These are phyloP conservation scores for Calonectria fujianensis DNA, from an alignment of 2,329 filamentous ascomycete species.

Conservation along the genomic window DNA sequence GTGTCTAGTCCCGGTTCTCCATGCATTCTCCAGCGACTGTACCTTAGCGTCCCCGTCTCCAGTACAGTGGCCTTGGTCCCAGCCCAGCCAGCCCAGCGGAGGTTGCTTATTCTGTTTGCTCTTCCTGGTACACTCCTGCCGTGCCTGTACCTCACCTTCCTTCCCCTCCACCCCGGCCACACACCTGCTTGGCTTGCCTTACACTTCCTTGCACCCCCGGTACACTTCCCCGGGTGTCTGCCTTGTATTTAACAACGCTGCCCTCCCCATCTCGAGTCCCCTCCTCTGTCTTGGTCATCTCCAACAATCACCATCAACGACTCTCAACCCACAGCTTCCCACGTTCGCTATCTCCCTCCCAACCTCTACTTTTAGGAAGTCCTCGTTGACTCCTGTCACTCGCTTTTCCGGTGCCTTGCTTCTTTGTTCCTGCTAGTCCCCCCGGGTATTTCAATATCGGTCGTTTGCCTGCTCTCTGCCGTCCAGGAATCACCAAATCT, in stretches of 20 bases:
- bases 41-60: constrained; percentile 32
- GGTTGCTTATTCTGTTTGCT: constrained; percentile 30
- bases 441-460: constrained; percentile 45
- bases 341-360: constrained; percentile 71
- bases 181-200: constrained; percentile 35
- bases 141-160: constrained; percentile 45
- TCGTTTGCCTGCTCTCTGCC: constrained; percentile 45
- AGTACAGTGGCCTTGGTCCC: constrained; percentile 27
- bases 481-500: constrained; percentile 47
- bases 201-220: constrained; percentile 43
- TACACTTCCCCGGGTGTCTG: constrained; percentile 49
- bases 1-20: constrained; percentile 30
- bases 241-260: constrained; percentile 58
- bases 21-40: constrained; percentile 33
- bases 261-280: constrained; percentile 53
- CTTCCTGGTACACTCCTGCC: constrained; percentile 37
- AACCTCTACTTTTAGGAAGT: constrained; percentile 75
- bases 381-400: constrained; percentile 85
- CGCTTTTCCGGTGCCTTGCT: constrained; percentile 75
- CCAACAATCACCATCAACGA: constrained; percentile 52
- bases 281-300: constrained; percentile 55
- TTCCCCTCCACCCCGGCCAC: constrained; percentile 46
- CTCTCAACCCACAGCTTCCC: constrained; percentile 53
- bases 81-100: constrained; percentile 26
- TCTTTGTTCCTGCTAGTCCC: constrained; percentile 63